phyloP scores from a whole-genome alignment of 176 grass and related monocot genomes.

The Raddia guianensis region DNA sequence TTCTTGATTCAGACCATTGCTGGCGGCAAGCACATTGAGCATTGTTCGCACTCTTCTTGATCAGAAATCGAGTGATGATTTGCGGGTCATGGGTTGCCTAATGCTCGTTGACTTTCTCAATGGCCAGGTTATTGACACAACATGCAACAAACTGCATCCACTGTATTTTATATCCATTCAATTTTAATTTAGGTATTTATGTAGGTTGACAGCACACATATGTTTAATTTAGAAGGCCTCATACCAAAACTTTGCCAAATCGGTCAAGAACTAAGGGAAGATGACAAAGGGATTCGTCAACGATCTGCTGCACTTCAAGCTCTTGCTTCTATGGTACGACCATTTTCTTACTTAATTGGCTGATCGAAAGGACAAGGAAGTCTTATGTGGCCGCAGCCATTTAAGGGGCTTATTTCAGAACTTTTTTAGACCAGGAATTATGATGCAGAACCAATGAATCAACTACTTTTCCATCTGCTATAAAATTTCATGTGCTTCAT shows the following conservation, averaged over 20 bases:
- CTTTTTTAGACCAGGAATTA: slow-evolving; percentile 6
- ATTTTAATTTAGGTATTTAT: slow-evolving; percentile 38
- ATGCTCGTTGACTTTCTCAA: slow-evolving; percentile 90
- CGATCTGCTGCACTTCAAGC: slow-evolving; percentile 78
- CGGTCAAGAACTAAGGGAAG: slow-evolving; percentile 69
- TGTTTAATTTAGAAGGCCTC: slow-evolving; percentile 93
- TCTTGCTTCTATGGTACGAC: slow-evolving; percentile 90
- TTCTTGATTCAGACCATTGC: slow-evolving; percentile 69
- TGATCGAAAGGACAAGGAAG: slow-evolving; percentile 4
- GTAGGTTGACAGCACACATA: slow-evolving; percentile 94
- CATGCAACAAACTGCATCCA: not conserved
- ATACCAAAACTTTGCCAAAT: slow-evolving; percentile 94
- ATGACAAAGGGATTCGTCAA: slow-evolving; percentile 65
- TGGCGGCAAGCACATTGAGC: slow-evolving; percentile 80
- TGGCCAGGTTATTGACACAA: slow-evolving; percentile 60
- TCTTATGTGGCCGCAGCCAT: not conserved
- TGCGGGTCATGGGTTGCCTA: slow-evolving; percentile 70
- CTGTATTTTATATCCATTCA: slow-evolving; percentile 28
- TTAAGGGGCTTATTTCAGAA: not conserved
- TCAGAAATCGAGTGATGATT: slow-evolving; percentile 72
- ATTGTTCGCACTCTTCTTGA: slow-evolving; percentile 81
- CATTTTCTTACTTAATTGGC: slow-evolving; percentile 22
- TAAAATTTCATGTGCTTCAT: not conserved
- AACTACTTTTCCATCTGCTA: not conserved
- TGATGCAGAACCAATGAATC: not conserved